These are phyloP conservation scores for Odontarrhena argentea DNA, from an alignment of 345 rosid genomes.

Conservation along the genomic window DNA sequence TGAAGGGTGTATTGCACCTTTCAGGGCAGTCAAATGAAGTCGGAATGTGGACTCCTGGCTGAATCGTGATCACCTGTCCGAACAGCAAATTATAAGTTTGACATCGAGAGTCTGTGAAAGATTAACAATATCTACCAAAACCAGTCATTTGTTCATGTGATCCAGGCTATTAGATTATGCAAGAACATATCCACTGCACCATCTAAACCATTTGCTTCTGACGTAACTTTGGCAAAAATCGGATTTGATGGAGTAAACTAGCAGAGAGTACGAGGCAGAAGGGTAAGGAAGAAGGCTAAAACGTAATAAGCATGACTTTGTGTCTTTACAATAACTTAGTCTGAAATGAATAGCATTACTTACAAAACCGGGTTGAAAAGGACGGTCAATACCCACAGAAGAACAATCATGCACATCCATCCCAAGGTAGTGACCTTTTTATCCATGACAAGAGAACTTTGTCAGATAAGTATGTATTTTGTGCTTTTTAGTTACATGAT, in stretches of 20 bases:
- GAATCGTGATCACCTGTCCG: constrained; percentile 89
- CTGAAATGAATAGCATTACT: constrained; percentile 40
- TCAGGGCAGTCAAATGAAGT: constrained; percentile 58
- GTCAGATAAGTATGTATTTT: constrained; percentile 20
- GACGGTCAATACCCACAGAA: constrained; percentile 62
- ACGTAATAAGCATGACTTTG: background rate
- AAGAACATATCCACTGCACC: background rate
- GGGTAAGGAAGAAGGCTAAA: background rate
- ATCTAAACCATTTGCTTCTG: no score
- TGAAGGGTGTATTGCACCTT: constrained; percentile 49
- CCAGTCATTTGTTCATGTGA: background rate
- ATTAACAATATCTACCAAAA: constrained; percentile 13
- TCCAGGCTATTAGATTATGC: background rate
- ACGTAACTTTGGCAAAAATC: no score
- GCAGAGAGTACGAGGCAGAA: constrained; percentile 9
- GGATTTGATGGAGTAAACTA: constrained; percentile 12
- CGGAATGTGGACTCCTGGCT: constrained; percentile 93
- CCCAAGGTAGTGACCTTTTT: constrained; percentile 91
- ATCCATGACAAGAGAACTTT: constrained; percentile 32
- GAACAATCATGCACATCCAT: constrained; percentile 98
- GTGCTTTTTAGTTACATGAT: background rate
- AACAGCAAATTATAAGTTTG: background rate
- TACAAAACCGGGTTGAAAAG: constrained; percentile 92
- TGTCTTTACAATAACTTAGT: constrained; percentile 1
- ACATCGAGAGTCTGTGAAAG: background rate